Base-by-base conservation (phyloP, 345 rosid genomes). In the Eucalyptus polybractea region DNA sequence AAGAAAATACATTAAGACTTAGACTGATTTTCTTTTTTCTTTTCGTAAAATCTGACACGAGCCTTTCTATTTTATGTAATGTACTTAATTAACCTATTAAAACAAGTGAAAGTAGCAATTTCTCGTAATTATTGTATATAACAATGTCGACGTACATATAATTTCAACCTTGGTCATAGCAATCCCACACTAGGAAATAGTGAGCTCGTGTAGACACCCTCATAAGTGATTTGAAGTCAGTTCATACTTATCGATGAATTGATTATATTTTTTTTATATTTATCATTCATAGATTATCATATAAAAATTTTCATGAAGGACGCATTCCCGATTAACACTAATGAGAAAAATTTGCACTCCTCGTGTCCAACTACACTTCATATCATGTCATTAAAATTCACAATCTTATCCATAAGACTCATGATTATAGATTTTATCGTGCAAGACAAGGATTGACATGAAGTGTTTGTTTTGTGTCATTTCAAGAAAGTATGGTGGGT, bases 301-400 rank as follows among this genome's bases (percentile, higher is more conserved):
- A 25, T 60, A 4, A 27, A 60, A 27, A 3, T 60, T 14, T n/a
- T 14, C 76, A 65, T n/a, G 19, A 7, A 31, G 7, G 13, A 69
- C 1, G 21, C 21, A 33, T 24, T 6, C 6, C 15, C 2, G 8
- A 11, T 44, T 5, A 16, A 3, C 80, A 17, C 13, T 14, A 0
- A 10, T 2, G 83, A 76, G 7, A 33, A 19, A 33, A 37, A 37
- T 37, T 9, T 7, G 31, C 33, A 14, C 8, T n/a, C 76, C 40
- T 60, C 37, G 0, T 14, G 33, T 14, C 37, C 1, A n/a, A 14
- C 76, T 16, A 13, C 3, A 14, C 72, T 14, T n/a, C 37, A 4
- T 14, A 3, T 14, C 76, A 14, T 14, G 37, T 65, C 40, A 14
- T n/a, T n/a, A 13, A 7, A 14, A 65, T n/a, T 65, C 40, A n/a